These are phyloP conservation scores for Talaromyces atroroseus DNA, from an alignment of 2,329 filamentous ascomycete genomes.

Conservation along the genomic window DNA sequence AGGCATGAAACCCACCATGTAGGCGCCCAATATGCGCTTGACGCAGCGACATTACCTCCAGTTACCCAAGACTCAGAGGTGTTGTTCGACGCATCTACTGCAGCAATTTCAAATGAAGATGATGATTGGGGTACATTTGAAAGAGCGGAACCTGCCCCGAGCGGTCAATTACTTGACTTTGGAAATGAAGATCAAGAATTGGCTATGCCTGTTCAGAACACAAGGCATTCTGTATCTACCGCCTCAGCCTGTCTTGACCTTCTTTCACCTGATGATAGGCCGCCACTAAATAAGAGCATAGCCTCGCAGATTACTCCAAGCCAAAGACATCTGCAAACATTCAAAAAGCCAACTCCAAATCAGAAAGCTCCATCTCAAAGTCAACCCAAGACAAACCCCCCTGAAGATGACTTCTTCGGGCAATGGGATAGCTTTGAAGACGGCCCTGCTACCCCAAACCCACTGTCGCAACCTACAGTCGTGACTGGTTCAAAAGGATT, in stretches of 20 bases:
- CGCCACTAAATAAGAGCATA: background rate
- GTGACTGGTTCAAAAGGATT: background rate
- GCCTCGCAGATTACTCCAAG: constrained; percentile 3
- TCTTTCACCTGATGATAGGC: constrained; percentile 24
- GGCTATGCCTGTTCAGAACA: background rate
- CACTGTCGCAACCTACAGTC: background rate
- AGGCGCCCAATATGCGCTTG: background rate
- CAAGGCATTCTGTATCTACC: constrained; percentile 1
- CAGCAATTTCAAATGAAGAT: constrained; percentile 25
- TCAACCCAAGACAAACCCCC: constrained; percentile 14
- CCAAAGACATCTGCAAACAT: constrained; percentile 3
- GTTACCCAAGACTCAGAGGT: constrained; percentile 37
- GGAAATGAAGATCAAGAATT: background rate
- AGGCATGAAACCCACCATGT: background rate
- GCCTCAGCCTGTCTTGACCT: constrained; percentile 25
- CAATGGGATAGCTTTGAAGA: constrained; percentile 51
- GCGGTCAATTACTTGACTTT: constrained; percentile 12
- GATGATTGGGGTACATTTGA: constrained; percentile 47
- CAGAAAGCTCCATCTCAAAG: constrained; percentile 18
- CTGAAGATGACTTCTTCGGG: constrained; percentile 40
- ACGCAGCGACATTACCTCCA: constrained; percentile 5
- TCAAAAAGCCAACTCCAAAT: constrained; percentile 18
- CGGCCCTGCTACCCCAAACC: background rate
- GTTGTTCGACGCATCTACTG: constrained; percentile 56
- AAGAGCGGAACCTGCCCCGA: constrained; percentile 23